These are phyloP conservation scores for Chalciporus chontae DNA, from an alignment of 768 basidiomycete genomes.

Conservation along the genomic window DNA sequence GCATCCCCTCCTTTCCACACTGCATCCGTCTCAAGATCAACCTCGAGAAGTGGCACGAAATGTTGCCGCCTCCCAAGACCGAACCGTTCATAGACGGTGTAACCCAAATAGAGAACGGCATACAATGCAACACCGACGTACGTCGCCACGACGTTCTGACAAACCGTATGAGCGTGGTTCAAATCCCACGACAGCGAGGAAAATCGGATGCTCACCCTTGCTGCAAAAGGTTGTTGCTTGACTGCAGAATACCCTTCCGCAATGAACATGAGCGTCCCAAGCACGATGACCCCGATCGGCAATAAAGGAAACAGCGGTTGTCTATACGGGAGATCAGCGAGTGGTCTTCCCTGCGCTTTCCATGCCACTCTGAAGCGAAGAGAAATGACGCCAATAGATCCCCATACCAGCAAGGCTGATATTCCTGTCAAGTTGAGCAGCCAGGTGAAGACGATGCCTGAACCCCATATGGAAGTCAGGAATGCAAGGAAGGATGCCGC, in stretches of 20 bases:
- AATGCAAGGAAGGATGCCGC: constrained; percentile 49
- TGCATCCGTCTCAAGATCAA: constrained; percentile 53
- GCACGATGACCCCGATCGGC: constrained; percentile 46
- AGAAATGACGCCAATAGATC: constrained; percentile 50
- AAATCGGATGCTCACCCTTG: constrained; percentile 30
- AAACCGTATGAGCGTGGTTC: not conserved
- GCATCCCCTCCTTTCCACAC: constrained; percentile 50
- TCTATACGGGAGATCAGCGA: constrained; percentile 54
- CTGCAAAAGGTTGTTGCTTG: constrained; percentile 40
- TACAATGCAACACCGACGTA: constrained; percentile 52
- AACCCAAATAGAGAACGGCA: constrained; percentile 42
- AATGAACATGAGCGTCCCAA: constrained; percentile 50
- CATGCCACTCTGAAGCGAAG: constrained; percentile 65
- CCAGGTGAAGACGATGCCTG: constrained; percentile 54
- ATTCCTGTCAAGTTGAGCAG: constrained; percentile 63
- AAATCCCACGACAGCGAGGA: not conserved
- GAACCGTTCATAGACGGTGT: constrained; percentile 38
- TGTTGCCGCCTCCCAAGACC: constrained; percentile 28
- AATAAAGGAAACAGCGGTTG: constrained; percentile 56
- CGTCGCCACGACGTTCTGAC: constrained; percentile 51
- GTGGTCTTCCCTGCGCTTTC: constrained; percentile 44
- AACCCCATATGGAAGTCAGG: constrained; percentile 56
- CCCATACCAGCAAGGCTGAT: constrained; percentile 66
- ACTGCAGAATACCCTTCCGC: constrained; percentile 54
- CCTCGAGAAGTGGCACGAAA: constrained; percentile 40